Evolutionary conservation across 805 yeast genomes (phyloP).

Genomic region (Candida vaughaniae): DNA sequence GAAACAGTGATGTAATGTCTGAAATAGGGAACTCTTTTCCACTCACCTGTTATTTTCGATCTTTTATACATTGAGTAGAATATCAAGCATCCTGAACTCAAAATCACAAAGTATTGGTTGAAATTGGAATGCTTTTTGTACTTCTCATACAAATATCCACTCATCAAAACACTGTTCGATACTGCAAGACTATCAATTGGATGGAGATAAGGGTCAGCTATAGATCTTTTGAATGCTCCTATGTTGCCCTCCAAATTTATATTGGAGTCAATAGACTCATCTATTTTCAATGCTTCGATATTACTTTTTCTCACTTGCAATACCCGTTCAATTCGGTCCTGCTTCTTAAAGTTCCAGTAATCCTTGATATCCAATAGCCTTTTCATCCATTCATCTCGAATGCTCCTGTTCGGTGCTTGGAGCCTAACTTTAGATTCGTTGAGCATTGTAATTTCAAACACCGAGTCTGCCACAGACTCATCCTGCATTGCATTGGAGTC

Average conservation of each 20-base stretch:
- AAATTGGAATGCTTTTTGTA: slow-evolving; percentile 68
- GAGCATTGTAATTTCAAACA: slow-evolving; percentile 50
- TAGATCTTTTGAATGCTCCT: slow-evolving; percentile 53
- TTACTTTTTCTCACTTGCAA: slow-evolving; percentile 44
- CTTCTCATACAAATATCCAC: slow-evolving; percentile 71
- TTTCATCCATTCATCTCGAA: slow-evolving; percentile 67
- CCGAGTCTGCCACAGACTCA: slow-evolving; percentile 40
- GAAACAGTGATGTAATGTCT: slow-evolving; percentile 59
- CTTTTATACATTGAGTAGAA: slow-evolving; percentile 55
- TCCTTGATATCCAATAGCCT: slow-evolving; percentile 41
- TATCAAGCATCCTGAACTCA: slow-evolving; percentile 68
- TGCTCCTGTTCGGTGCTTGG: slow-evolving; percentile 49
- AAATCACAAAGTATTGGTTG: slow-evolving; percentile 55
- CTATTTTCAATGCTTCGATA: slow-evolving; percentile 44
- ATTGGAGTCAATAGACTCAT: slow-evolving; percentile 57
- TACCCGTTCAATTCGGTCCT: slow-evolving; percentile 39
- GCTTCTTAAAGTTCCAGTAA: slow-evolving; percentile 60
- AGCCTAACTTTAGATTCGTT: slow-evolving; percentile 50
- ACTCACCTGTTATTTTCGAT: slow-evolving; percentile 43
- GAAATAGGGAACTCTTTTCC: slow-evolving; percentile 48
- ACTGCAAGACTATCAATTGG: slow-evolving; percentile 59
- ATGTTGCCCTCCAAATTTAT: slow-evolving; percentile 38
- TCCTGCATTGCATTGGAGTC: slow-evolving; percentile 21
- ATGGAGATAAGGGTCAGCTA: slow-evolving; percentile 52
- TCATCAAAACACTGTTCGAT: slow-evolving; percentile 56